Percentiles rank a stretch among this genome's conserved stretches.
phyloP scores from a whole-genome alignment of 202 grass and related monocot species.

The Dendrocalamus latiflorus region DNA sequence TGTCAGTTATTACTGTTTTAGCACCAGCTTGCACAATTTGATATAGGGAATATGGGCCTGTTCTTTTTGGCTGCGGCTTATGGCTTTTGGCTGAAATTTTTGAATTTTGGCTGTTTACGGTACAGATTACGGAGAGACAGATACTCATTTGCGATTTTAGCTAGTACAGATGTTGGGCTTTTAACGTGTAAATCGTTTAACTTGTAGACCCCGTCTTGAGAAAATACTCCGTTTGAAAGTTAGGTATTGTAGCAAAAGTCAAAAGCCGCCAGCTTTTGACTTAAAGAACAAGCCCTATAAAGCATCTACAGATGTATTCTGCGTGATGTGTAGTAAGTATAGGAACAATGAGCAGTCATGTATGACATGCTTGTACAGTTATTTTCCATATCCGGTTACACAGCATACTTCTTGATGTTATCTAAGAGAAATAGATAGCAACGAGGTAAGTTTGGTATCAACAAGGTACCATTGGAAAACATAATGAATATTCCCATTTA shows the following conservation, averaged over 20 bases:
- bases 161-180: too few species aligned
- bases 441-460: neutral
- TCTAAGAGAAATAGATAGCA: neutral
- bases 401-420: slow-evolving; percentile 19
- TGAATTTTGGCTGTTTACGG: too few species aligned
- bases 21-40: neutral
- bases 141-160: too few species aligned
- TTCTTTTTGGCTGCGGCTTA: too few species aligned
- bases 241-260: too few species aligned
- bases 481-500: neutral
- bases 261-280: too few species aligned
- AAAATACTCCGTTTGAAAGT: too few species aligned
- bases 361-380: neutral
- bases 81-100: too few species aligned
- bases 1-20: neutral
- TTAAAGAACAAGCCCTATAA: too few species aligned
- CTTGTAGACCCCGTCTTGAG: too few species aligned
- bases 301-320: slow-evolving; percentile 18
- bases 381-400: neutral
- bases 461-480: neutral
- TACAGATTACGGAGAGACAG: too few species aligned
- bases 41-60: neutral
- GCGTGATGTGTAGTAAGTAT: neutral
- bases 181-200: too few species aligned
- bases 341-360: slow-evolving; percentile 12